Percentiles rank a stretch among this genome's conserved stretches.
Evolutionary conservation across 1,139 yeast species (phyloP).

Genomic region (Meyerozyma carpophila): DNA sequence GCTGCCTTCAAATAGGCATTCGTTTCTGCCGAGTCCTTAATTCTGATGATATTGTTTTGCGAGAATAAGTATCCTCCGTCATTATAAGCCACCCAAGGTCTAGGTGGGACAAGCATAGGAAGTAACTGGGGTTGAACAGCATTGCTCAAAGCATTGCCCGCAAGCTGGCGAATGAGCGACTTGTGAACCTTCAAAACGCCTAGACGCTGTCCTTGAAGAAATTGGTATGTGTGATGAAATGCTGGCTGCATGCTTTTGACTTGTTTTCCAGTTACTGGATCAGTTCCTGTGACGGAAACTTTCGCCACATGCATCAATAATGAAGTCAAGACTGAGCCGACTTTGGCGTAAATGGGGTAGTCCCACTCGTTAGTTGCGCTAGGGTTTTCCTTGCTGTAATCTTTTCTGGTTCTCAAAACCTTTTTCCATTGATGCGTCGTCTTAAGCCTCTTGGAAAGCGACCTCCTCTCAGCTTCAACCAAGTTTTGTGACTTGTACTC

Average conservation of each 20-base stretch:
- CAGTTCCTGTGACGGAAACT: slow-evolving; percentile 69
- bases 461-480: slow-evolving; percentile 51
- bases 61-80: slow-evolving; percentile 81
- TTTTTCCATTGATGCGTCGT: slow-evolving; percentile 38
- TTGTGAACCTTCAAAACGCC: slow-evolving; percentile 82
- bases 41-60: slow-evolving; percentile 60
- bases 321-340: slow-evolving; percentile 78
- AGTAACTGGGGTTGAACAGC: slow-evolving; percentile 81
- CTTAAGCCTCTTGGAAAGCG: slow-evolving; percentile 27
- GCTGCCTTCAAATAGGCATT: slow-evolving; percentile 84
- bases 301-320: slow-evolving; percentile 76
- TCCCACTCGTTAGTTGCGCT: slow-evolving; percentile 29
- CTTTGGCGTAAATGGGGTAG: slow-evolving; percentile 61
- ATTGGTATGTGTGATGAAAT: slow-evolving; percentile 82
- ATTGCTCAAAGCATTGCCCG: slow-evolving; percentile 61
- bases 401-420: slow-evolving; percentile 27
- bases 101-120: slow-evolving; percentile 90
- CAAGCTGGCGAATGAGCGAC: slow-evolving; percentile 57
- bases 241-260: slow-evolving; percentile 83
- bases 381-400: slow-evolving; percentile 9
- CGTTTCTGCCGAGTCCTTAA: slow-evolving; percentile 87
- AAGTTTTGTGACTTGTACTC: slow-evolving; percentile 73
- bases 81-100: slow-evolving; percentile 78
- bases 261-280: slow-evolving; percentile 66
- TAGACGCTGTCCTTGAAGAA: slow-evolving; percentile 66